Evolutionary conservation across 208 protist genomes (phyloP).

Genomic region (Herpetomonas tarakana): DNA sequence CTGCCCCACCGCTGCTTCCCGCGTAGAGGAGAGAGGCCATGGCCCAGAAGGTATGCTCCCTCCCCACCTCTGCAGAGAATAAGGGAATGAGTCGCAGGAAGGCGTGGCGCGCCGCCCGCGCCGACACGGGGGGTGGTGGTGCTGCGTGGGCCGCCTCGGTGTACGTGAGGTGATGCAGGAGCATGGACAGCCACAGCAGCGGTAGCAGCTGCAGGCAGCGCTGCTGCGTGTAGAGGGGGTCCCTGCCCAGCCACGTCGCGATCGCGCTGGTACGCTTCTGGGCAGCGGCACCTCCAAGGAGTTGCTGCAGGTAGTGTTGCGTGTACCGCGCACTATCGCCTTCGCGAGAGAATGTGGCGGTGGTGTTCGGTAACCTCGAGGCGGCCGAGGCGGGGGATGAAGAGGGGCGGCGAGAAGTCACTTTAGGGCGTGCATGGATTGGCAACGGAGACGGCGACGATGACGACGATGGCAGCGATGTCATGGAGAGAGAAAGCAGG

Average conservation of each 20-base stretch:
- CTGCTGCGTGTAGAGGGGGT: constrained; percentile 27
- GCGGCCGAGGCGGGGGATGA: background rate
- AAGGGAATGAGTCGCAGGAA: constrained; percentile 36
- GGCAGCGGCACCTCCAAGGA: background rate
- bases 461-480: constrained; percentile 9
- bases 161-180: constrained; percentile 35
- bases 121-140: no score
- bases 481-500: constrained; percentile 11
- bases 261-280: constrained; percentile 1
- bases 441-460: no score
- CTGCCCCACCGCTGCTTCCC: no score
- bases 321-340: no score
- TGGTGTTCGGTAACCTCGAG: no score
- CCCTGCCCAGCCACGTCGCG: constrained; percentile 2
- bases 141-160: no score
- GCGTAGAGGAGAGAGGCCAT: constrained; percentile 25
- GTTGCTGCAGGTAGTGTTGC: constrained; percentile 2
- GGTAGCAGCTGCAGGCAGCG: constrained; percentile 68
- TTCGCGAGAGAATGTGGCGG: background rate
- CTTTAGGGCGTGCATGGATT: no score
- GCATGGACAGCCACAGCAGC: constrained; percentile 59
- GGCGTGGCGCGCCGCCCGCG: constrained; percentile 33
- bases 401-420: no score
- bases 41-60: constrained; percentile 27
- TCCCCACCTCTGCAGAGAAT: constrained; percentile 29